Percentiles rank a stretch among this genome's conserved stretches.
Conservation (phyloP, 208 protist species). For the Balamuthia mandrillaris region DNA sequence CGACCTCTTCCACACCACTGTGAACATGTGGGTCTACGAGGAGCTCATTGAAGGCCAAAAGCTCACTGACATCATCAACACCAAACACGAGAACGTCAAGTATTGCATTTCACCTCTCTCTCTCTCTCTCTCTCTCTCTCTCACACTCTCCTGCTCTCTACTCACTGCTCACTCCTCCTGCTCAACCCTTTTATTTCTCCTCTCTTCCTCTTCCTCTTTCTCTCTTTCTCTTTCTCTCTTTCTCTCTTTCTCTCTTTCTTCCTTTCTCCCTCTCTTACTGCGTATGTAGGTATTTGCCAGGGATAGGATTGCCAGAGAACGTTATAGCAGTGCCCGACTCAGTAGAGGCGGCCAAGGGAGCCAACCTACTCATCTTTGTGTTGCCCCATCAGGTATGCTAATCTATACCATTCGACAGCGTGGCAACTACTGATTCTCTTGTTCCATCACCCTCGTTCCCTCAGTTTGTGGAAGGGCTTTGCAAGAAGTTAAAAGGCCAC, state of each 20-base stretch:
- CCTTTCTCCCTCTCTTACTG: not conserved
- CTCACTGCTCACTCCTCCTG: not conserved
- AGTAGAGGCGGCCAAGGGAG: conserved; percentile 39
- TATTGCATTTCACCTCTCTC: not conserved
- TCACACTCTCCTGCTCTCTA: not conserved
- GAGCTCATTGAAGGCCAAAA: conserved; percentile 65
- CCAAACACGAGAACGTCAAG: conserved; percentile 27
- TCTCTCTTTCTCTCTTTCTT: not conserved
- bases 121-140: not conserved
- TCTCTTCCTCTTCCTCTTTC: not conserved
- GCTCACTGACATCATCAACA: conserved; percentile 72
- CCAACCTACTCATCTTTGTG: conserved; percentile 68
- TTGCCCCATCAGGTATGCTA: conserved; percentile 66
- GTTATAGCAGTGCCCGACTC: conserved; percentile 62
- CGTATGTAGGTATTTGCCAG: conserved; percentile 47
- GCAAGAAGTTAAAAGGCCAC: conserved; percentile 28
- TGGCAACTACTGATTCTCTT: not conserved
- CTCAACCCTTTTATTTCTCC: not conserved
- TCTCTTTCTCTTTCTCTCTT: not conserved
- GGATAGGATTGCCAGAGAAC: conserved; percentile 46
- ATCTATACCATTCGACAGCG: not conserved
- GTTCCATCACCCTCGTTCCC: not conserved
- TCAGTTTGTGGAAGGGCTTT: conserved; percentile 44
- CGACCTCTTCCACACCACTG: conserved; percentile 29
- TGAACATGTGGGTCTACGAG: conserved; percentile 65